A percentile compares a stretch with the other conserved stretches of the same genome.
Conservation (phyloP, 2,329 filamentous ascomycete genomes). For the Byssochlamys sp. region DNA sequence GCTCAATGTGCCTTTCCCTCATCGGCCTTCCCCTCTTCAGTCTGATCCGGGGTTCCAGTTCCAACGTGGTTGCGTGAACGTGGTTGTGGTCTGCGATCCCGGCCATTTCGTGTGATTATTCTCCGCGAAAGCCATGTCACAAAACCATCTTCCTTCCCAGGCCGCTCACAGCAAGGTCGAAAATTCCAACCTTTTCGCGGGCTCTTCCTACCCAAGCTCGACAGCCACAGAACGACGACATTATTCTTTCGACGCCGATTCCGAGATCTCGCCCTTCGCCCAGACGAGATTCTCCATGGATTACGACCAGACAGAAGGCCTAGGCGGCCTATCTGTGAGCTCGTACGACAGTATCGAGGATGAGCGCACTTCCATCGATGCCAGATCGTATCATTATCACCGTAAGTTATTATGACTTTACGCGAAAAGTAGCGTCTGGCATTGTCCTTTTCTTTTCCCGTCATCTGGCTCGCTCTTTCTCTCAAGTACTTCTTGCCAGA, state of each 20-base stretch:
- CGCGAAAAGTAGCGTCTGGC: slow-evolving; percentile 22
- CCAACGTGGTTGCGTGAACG: not conserved
- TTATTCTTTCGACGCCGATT: slow-evolving; percentile 30
- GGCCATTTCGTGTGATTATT: not conserved
- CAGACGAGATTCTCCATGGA: slow-evolving; percentile 25
- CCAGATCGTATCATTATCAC: slow-evolving; percentile 31
- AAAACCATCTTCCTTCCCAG: slow-evolving; percentile 2
- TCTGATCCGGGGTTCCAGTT: not conserved
- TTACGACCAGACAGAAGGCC: slow-evolving; percentile 32
- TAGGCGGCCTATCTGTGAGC: slow-evolving; percentile 32
- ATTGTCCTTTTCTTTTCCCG: slow-evolving; percentile 22
- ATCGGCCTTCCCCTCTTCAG: not conserved
- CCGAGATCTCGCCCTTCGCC: slow-evolving; percentile 5
- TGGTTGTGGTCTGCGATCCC: not conserved
- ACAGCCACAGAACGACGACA: slow-evolving; percentile 15
- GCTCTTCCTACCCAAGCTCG: not conserved
- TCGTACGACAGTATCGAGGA: slow-evolving; percentile 35
- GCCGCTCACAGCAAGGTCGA: not conserved
- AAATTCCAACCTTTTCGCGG: not conserved
- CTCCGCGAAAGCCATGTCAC: not conserved
- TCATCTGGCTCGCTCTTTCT: slow-evolving; percentile 17
- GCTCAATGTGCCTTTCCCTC: not conserved
- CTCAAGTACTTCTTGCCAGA: not conserved
- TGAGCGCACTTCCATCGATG: slow-evolving; percentile 29
- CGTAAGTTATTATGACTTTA: slow-evolving; percentile 24